Evolutionary conservation across 2,329 filamentous ascomycete genomes (phyloP).

Genomic region (Orbilia blumenaviensis): DNA sequence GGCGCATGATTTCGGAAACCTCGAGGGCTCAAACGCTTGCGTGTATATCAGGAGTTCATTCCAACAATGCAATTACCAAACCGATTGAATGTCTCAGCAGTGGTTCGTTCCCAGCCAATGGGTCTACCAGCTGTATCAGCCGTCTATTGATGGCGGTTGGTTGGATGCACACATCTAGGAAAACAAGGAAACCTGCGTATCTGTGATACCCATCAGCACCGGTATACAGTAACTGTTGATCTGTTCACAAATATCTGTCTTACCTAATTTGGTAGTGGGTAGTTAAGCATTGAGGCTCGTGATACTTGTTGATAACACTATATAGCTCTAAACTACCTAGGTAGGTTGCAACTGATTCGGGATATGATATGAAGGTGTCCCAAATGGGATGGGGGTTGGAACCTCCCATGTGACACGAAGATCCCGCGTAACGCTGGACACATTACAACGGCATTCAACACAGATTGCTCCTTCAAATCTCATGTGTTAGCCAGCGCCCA

Average conservation of each 20-base stretch:
- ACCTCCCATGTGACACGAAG: slow-evolving; percentile 10
- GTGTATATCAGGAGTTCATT: not conserved
- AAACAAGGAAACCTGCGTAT: too few species aligned
- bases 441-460: slow-evolving; percentile 35
- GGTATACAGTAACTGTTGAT: too few species aligned
- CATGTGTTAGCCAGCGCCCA: not conserved
- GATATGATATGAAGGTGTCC: not conserved
- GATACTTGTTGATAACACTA: too few species aligned
- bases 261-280: too few species aligned
- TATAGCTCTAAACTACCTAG: too few species aligned
- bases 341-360: too few species aligned
- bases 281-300: too few species aligned
- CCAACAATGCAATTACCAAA: slow-evolving; percentile 1
- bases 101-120: not conserved
- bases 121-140: not conserved
- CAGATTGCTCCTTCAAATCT: not conserved
- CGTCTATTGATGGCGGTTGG: not conserved
- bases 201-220: too few species aligned
- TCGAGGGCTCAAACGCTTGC: not conserved
- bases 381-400: not conserved
- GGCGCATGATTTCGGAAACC: not conserved
- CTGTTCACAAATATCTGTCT: too few species aligned
- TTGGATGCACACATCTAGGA: too few species aligned
- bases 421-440: slow-evolving; percentile 10
- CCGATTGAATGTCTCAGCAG: not conserved